These are phyloP conservation scores for Lentinus tigrinus DNA, from an alignment of 768 basidiomycete species.

Conservation along the genomic window DNA sequence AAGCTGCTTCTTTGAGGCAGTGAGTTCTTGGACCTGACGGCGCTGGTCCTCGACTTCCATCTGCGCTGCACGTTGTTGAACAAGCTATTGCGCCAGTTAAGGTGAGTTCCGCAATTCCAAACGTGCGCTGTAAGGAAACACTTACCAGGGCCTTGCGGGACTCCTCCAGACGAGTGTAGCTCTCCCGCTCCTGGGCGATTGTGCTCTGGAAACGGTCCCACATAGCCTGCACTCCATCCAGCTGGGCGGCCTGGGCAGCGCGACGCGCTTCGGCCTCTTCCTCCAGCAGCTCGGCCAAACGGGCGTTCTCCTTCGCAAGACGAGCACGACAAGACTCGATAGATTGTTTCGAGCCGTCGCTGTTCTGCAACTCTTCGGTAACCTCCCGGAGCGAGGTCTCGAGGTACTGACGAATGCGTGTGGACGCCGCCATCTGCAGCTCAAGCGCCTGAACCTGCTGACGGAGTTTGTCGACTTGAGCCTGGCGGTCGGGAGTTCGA, in stretches of 20 bases:
- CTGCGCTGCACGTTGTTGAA: constrained; percentile 64
- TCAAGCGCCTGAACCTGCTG: constrained; percentile 69
- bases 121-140: background rate
- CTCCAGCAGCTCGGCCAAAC: constrained; percentile 52
- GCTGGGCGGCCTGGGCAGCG: constrained; percentile 59
- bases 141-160: constrained; percentile 68
- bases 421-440: constrained; percentile 66
- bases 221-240: constrained; percentile 62
- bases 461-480: constrained; percentile 48
- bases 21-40: constrained; percentile 60
- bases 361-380: constrained; percentile 58
- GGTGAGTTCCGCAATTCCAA: background rate
- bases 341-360: constrained; percentile 64
- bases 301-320: constrained; percentile 55
- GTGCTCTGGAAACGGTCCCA: constrained; percentile 65
- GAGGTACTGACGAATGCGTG: constrained; percentile 63
- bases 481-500: constrained; percentile 43
- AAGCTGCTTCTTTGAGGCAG: constrained; percentile 54
- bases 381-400: constrained; percentile 59
- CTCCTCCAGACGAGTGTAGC: constrained; percentile 63
- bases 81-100: constrained; percentile 40
- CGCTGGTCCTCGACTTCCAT: constrained; percentile 65
- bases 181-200: constrained; percentile 58
- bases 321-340: constrained; percentile 56
- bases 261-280: constrained; percentile 65